phyloP scores from a whole-genome alignment of 345 rosid genomes.

The Noccaea bulbosa region DNA sequence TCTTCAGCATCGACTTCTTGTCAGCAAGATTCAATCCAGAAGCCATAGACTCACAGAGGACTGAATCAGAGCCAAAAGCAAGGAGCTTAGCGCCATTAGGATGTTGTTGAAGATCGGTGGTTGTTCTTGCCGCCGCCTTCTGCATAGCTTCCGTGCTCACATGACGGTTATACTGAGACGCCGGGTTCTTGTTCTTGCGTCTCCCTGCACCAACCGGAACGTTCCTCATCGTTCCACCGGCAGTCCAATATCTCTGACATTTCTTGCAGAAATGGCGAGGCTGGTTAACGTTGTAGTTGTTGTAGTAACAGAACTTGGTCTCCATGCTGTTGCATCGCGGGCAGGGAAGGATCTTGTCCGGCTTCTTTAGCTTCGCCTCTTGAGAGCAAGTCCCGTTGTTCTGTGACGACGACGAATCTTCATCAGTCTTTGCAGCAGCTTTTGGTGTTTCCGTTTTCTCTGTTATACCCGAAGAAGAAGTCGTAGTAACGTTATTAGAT shows the following conservation, averaged over 20 bases:
- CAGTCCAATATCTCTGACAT: slow-evolving; percentile 98
- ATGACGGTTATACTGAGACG: slow-evolving; percentile 70
- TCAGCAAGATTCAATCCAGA: slow-evolving; percentile 76
- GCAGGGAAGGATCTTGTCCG: slow-evolving; percentile 82
- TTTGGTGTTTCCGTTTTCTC: slow-evolving; percentile 27
- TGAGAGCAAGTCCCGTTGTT: slow-evolving; percentile 51
- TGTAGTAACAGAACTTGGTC: slow-evolving; percentile 93
- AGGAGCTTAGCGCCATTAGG: slow-evolving; percentile 67
- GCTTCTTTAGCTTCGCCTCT: slow-evolving; percentile 74
- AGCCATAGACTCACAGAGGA: slow-evolving; percentile 84
- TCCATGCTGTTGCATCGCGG: slow-evolving; percentile 96
- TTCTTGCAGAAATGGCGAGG: slow-evolving; percentile 94
- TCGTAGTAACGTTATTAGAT: slow-evolving; percentile 28
- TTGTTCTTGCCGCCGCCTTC: slow-evolving; percentile 38
- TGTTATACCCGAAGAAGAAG: slow-evolving; percentile 37
- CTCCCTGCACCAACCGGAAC: slow-evolving; percentile 97
- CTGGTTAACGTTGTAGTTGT: slow-evolving; percentile 92
- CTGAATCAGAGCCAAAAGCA: slow-evolving; percentile 74
- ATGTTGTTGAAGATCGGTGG: slow-evolving; percentile 55
- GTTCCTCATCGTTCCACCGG: slow-evolving; percentile 95
- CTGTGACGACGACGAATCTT: slow-evolving; percentile 51
- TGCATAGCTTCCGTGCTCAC: slow-evolving; percentile 65
- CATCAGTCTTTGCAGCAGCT: slow-evolving; percentile 47
- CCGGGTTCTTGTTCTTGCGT: slow-evolving; percentile 83
- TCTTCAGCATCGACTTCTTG: slow-evolving; percentile 54